Evolutionary conservation across 345 rosid species (phyloP), one percentile per base, ranked within the genome.

Genomic region (Jatropha curcas): DNA sequence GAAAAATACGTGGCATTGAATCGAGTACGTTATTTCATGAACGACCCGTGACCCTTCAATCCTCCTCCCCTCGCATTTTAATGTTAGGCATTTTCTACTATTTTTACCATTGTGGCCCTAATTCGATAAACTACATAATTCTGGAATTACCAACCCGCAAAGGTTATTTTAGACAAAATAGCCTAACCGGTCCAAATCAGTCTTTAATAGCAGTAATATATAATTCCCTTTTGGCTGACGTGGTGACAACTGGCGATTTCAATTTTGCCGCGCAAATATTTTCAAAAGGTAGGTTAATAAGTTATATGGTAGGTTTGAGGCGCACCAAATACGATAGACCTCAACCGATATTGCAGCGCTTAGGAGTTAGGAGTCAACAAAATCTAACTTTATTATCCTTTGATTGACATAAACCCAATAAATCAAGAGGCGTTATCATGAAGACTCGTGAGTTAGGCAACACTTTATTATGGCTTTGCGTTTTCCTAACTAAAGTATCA

Each of bases 201-300:
- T 27, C 37, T 4, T 1, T 2, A 5, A 31, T 58, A 13, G 1
- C n/a, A n/a, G n/a, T n/a, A n/a, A 60, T 12, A 27, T 5, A 24
- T 55, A 55, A 55, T 55, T 7, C 11, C 14, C 13, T 35, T 56
- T 5, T 9, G 58, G 74, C 59, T 28, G 35, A 46, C 46, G 55
- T 45, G 4, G 64, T 17, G 25, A 55, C 57, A 52, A 34, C 55
- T 14, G 20, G 50, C 19, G 3, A 22, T n/a, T 71, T n/a, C 2
- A 20, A 62, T 45, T 55, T 68, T 78, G 80, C 78, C 83, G 84
- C 74, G 28, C 72, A 30, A 76, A 78, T 2, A 27, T 7, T 71
- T n/a, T 80, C 50, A 48, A 81, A 82, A 20, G 69, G 24, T 45
- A 31, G 58, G 61, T 71, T n/a, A n/a, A n/a, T n/a, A n/a, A n/a